Evolutionary conservation across 139 green algal species (phyloP).

Genomic region (Trebouxia sp.): DNA sequence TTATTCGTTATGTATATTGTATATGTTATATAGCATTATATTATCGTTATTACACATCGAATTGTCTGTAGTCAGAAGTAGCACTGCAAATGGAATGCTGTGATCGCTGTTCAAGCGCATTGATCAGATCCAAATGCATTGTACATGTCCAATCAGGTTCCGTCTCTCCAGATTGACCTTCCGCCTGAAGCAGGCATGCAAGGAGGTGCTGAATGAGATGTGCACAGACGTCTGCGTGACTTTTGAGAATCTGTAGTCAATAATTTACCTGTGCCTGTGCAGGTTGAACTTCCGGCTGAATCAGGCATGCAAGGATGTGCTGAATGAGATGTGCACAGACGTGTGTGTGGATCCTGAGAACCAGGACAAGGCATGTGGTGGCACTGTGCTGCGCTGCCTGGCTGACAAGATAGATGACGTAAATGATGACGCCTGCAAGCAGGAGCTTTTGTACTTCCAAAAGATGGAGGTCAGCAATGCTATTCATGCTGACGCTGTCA

Average conservation of each 20-base stretch:
- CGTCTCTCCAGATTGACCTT: constrained; percentile 82
- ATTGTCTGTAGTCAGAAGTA: constrained; percentile 57
- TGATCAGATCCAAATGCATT: too few relatives aligned
- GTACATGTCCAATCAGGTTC: too few relatives aligned
- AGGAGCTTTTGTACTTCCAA: constrained; percentile 83
- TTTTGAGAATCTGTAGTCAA: not conserved
- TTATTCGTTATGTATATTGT: too few relatives aligned
- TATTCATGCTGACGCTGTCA: too few relatives aligned
- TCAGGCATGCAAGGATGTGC: constrained; percentile 69
- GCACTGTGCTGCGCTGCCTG: constrained; percentile 84
- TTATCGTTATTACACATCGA: too few relatives aligned
- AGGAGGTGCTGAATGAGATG: constrained; percentile 68
- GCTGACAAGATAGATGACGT: constrained; percentile 77
- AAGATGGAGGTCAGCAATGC: constrained; percentile 88
- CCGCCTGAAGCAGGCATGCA: constrained; percentile 70
- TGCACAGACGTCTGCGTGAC: constrained; percentile 64
- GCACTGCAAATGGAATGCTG: too few relatives aligned
- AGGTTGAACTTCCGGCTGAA: constrained; percentile 80
- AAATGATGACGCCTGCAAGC: constrained; percentile 67
- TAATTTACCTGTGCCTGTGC: not conserved
- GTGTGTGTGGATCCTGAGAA: not conserved
- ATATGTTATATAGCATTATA: too few relatives aligned
- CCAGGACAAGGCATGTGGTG: constrained; percentile 57
- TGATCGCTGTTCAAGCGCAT: too few relatives aligned
- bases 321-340: constrained; percentile 67